Evolutionary conservation across 176 grass and related monocot species (phyloP), one percentile per base, ranked within the genome.

Genomic region (Oryza meridionalis): DNA sequence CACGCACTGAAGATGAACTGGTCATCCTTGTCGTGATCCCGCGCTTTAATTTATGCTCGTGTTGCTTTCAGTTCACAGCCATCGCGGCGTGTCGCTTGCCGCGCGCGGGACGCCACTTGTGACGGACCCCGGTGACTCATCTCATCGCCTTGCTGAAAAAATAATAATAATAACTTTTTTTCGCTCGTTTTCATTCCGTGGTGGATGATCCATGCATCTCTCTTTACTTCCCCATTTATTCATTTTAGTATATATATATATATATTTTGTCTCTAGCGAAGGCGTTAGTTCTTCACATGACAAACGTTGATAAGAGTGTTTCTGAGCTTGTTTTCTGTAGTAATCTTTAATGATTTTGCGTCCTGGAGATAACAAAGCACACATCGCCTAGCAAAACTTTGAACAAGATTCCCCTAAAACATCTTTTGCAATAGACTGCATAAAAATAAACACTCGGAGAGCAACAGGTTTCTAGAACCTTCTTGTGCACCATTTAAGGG

Each of bases 1-100:
- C 66, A 77, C 65, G 62, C 79, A 64, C 69, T 45, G 63, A 70
- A 73, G 62, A 64, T 68, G 61, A 31, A 11, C 37, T 17, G 25
- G 84, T 86, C 74, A 1, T 84, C 25, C 29, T 76, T 80, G 89
- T 90, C 89, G 70, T 64, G 45, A 76, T 87, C 84, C 80, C 11
- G 13, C 63, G 42, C 70, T 24, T 72, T 75, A 45, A 72, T 21
- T 21, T 50, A 81, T 16, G 75, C 40, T 6, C 65, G 21, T 42
- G 68, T 64, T 71, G 77, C 66, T 91, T 45, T 66, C 85, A 40
- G 55, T 80, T 71, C 59, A n/a, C 80, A 87, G 76, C 40, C 85
- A 32, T 67, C 51, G 78, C 67, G 66, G 81, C 89, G 46, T 55
- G 90, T 68, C 82, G 81, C 85, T 47, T 55, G 86, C 50, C 82